Base-by-base conservation (phyloP, 805 yeast species). In the Metschnikowia arizonensis region DNA sequence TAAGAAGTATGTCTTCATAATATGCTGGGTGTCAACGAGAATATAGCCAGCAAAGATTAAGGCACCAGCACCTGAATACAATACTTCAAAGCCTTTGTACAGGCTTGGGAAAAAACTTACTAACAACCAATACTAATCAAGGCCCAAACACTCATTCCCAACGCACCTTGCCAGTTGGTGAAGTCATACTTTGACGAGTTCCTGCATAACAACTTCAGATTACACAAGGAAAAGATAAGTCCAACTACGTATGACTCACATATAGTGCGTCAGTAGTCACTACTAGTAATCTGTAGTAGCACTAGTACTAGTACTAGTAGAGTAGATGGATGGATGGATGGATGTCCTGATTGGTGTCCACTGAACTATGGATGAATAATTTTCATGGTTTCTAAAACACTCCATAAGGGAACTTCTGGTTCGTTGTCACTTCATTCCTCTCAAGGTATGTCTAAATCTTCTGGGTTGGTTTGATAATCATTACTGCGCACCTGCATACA, bases 161-260 rank as follows among this genome's bases (percentile, higher is more conserved):
- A 64, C 9, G 69, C 74, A 8, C 85, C 85, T 53, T 75, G 77
- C 85, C 85, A 81, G 44, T 81, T 71, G 11, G 81, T 74, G 62
- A 85, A 82, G 57, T 85, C 95, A 55, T 86, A 86, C 56, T 78
- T 81, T 6, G 88, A 73, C 64, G 19, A 86, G 67, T 0, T 96
- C 95, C 57, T 85, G 82, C 18, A 87, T 59, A 1, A 89, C 82
- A 9, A 83, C 72, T 7, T 71, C 72, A 1, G 86, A 70, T 49
- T 86, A 86, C 45, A 78, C 78, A 32, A 80, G 9, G 88, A 68
- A 33, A 89, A 78, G 2, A 78, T 75, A 32, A 84, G 66, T 2
- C 95, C 93, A 18, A 89, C 68, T 9, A 79, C 73, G 58, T 84
- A 85, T 21, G 89, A 78, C 65, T 88, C 96, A 53, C 79, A 78